Percentiles rank a stretch among this genome's conserved stretches.
Conservation (phyloP, 352 stramenopile genomes). For the Globisporangium canariense region DNA sequence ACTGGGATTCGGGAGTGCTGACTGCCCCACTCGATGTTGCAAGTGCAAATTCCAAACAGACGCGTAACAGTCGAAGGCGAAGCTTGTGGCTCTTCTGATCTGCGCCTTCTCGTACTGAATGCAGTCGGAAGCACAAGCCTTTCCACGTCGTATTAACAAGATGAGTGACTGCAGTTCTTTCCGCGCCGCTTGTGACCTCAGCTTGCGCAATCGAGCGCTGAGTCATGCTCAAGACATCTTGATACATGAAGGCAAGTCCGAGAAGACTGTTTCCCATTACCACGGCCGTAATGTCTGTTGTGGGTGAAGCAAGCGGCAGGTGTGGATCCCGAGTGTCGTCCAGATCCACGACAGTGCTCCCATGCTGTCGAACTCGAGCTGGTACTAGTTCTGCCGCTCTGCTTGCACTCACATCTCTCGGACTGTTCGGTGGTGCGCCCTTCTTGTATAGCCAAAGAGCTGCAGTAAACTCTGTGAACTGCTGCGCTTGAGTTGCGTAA, state of each 20-base stretch:
- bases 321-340: constrained; percentile 14
- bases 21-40: constrained; percentile 20
- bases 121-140: constrained; percentile 41
- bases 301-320: constrained; percentile 1
- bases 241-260: constrained; percentile 45
- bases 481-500: constrained; percentile 19
- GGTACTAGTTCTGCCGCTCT: background rate
- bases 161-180: constrained; percentile 7
- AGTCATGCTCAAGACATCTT: constrained; percentile 42
- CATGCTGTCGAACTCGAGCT: background rate
- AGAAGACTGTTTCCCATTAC: constrained; percentile 29
- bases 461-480: constrained; percentile 28
- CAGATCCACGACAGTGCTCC: background rate
- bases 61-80: constrained; percentile 34
- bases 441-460: constrained; percentile 18
- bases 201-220: constrained; percentile 26
- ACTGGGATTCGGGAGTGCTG: constrained; percentile 20
- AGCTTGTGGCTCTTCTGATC: constrained; percentile 26
- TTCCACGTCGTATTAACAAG: constrained; percentile 31
- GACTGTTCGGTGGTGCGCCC: background rate
- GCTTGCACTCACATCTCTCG: background rate
- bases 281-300: constrained; percentile 1
- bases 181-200: constrained; percentile 13
- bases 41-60: constrained; percentile 57
- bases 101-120: constrained; percentile 7